phyloP scores from a whole-genome alignment of 495 filamentous ascomycete species.

The Xylaria curta region DNA sequence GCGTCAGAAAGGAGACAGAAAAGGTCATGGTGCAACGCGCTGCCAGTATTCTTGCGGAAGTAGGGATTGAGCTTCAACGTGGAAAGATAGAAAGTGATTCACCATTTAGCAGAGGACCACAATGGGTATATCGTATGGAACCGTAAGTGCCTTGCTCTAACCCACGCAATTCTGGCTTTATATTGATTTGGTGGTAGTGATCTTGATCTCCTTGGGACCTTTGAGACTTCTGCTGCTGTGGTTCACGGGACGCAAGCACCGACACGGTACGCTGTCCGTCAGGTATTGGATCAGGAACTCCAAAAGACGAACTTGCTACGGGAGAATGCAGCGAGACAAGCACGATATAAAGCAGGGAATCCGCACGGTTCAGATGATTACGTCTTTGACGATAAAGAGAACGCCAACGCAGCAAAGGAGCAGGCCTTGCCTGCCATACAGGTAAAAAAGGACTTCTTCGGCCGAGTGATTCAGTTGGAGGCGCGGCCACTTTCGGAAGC shows the following conservation, averaged over 20 bases:
- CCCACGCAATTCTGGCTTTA: neutral
- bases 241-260: slow-evolving; percentile 62
- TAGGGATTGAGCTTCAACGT: slow-evolving; percentile 82
- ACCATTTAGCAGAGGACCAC: slow-evolving; percentile 56
- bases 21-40: slow-evolving; percentile 78
- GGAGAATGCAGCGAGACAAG: slow-evolving; percentile 63
- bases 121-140: slow-evolving; percentile 93
- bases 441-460: slow-evolving; percentile 91
- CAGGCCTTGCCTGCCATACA: slow-evolving; percentile 41
- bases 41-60: slow-evolving; percentile 76
- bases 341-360: slow-evolving; percentile 55
- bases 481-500: slow-evolving; percentile 46
- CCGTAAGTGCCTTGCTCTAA: slow-evolving; percentile 64
- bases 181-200: slow-evolving; percentile 32
- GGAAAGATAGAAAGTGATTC: slow-evolving; percentile 72
- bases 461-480: slow-evolving; percentile 65
- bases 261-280: slow-evolving; percentile 85
- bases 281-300: slow-evolving; percentile 90
- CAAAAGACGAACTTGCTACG: slow-evolving; percentile 69
- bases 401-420: slow-evolving; percentile 37
- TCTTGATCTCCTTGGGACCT: slow-evolving; percentile 72
- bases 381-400: slow-evolving; percentile 52
- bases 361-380: slow-evolving; percentile 38
- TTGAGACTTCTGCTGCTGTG: slow-evolving; percentile 59
- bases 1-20: slow-evolving; percentile 84